Conservation (phyloP, 768 basidiomycete genomes). For the Arthromyces matolae region DNA sequence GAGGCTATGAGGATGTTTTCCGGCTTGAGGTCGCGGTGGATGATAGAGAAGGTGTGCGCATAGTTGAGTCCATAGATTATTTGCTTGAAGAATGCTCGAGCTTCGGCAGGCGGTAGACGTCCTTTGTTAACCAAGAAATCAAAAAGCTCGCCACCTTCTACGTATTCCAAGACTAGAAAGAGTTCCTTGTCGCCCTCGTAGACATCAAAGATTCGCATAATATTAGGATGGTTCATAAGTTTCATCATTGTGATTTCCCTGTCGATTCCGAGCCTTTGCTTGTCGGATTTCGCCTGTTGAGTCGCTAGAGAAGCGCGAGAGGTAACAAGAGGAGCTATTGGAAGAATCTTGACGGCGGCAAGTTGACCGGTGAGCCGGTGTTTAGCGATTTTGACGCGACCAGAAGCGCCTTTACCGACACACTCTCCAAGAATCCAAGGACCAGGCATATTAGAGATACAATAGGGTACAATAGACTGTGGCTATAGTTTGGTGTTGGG, state of each 20-base stretch:
- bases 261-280: conserved; percentile 83
- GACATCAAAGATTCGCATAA: conserved; percentile 93
- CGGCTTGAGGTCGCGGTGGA: conserved; percentile 96
- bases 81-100: conserved; percentile 91
- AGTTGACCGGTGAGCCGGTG: conserved; percentile 84
- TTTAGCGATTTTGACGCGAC: conserved; percentile 90
- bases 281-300: conserved; percentile 70
- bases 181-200: conserved; percentile 90
- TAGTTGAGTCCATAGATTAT: conserved; percentile 95
- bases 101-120: conserved; percentile 74
- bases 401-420: conserved; percentile 90
- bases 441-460: conserved; percentile 44
- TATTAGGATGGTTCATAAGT: conserved; percentile 97
- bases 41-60: conserved; percentile 95
- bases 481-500: conserved; percentile 31
- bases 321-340: conserved; percentile 71
- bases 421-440: conserved; percentile 94
- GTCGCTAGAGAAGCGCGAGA: conserved; percentile 67
- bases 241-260: conserved; percentile 99
- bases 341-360: conserved; percentile 95
- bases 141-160: conserved; percentile 94
- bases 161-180: conserved; percentile 91
- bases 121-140: conserved; percentile 93
- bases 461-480: conserved; percentile 20
- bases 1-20: conserved; percentile 94